Conservation (phyloP, 2,329 filamentous ascomycete species). For the Clonostachys chloroleuca region DNA sequence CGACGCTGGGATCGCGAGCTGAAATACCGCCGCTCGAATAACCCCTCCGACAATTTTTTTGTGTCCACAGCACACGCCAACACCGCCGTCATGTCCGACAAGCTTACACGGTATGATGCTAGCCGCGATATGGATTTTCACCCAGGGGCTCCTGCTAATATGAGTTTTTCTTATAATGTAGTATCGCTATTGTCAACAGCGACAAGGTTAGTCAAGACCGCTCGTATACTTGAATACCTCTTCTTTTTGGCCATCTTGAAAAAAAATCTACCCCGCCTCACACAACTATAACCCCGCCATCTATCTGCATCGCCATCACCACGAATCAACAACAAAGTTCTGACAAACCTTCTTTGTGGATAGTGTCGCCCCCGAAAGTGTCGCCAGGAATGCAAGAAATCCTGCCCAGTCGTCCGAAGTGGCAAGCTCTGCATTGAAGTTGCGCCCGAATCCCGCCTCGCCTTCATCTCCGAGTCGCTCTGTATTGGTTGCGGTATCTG, state of each 20-base stretch:
- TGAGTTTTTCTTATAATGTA: conserved; percentile 26
- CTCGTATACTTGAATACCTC: conserved; percentile 12
- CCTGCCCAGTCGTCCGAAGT: conserved; percentile 93
- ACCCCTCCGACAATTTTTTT: conserved; percentile 2
- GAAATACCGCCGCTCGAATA: conserved; percentile 7
- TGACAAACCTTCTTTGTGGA: conserved; percentile 16
- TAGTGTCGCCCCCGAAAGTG: conserved; percentile 64
- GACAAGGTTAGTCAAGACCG: conserved; percentile 72
- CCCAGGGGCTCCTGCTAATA: conserved; percentile 15
- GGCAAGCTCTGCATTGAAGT: conserved; percentile 99
- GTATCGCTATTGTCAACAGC: conserved; percentile 97
- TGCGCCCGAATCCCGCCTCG: conserved; percentile 79
- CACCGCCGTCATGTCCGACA: conserved; percentile 73
- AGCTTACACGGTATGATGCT: conserved; percentile 76
- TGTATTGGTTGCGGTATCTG: conserved; percentile 99
- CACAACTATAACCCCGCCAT: conserved; percentile 3
- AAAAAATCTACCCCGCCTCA: neutral
- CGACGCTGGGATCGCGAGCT: conserved; percentile 1
- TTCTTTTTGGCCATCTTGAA: conserved; percentile 11
- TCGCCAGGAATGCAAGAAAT: conserved; percentile 98
- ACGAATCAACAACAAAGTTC: neutral
- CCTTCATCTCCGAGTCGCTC: conserved; percentile 94
- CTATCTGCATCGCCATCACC: conserved; percentile 3
- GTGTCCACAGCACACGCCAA: conserved; percentile 1
- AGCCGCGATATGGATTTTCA: neutral